These are phyloP conservation scores for Ilex aquifolium DNA, from an alignment of 257 asterid species.

Conservation along the genomic window DNA sequence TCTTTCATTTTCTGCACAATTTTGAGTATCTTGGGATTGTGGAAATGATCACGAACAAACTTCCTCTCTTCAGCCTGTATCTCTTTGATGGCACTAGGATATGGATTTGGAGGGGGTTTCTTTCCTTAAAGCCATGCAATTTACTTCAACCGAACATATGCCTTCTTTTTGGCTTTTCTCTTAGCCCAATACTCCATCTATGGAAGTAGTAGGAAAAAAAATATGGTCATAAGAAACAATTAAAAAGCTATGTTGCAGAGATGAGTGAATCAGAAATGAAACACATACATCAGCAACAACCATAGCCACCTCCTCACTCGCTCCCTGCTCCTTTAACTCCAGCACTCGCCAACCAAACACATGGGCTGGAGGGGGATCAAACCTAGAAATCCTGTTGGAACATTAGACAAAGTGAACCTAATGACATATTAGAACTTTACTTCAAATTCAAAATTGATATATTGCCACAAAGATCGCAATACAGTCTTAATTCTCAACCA, in stretches of 20 bases:
- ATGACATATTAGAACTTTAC: not conserved
- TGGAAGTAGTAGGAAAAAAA: not conserved
- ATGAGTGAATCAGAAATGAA: not conserved
- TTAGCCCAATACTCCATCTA: constrained; percentile 73
- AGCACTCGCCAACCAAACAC: constrained; percentile 75
- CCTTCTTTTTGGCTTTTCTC: constrained; percentile 53
- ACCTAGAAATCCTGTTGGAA: constrained; percentile 51
- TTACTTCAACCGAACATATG: constrained; percentile 63
- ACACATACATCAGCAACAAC: constrained; percentile 70
- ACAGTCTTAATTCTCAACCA: too few species aligned
- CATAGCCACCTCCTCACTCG: constrained; percentile 53
- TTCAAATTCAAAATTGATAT: too few species aligned
- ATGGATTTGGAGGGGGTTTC: constrained; percentile 75
- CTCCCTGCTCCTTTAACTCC: constrained; percentile 79
- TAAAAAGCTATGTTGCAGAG: not conserved
- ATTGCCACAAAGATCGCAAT: not conserved
- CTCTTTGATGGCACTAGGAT: constrained; percentile 68
- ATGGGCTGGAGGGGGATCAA: constrained; percentile 84
- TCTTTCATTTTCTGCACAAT: constrained; percentile 36
- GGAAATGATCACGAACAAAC: constrained; percentile 56
- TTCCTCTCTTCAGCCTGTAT: constrained; percentile 75
- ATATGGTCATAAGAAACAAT: not conserved
- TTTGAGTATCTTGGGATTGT: constrained; percentile 27
- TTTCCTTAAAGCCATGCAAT: constrained; percentile 61
- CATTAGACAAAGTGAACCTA: not conserved